phyloP scores from a whole-genome alignment of 1,284 basidiomycete genomes.

The Neolentinus lepideus region DNA sequence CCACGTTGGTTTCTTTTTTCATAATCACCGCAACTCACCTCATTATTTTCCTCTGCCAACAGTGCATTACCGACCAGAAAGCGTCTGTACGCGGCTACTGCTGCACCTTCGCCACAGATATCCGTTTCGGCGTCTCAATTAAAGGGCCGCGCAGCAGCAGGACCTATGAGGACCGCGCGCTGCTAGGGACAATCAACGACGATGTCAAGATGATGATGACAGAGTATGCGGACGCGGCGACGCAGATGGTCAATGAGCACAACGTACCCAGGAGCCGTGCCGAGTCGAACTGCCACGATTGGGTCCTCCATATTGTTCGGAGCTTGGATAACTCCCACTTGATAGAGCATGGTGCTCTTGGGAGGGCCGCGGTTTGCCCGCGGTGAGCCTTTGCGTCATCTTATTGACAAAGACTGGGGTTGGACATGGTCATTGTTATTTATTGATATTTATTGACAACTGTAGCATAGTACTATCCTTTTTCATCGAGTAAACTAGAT shows the following conservation, averaged over 20 bases:
- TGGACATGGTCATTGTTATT: neutral
- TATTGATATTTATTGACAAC: neutral
- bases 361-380: conserved; percentile 10
- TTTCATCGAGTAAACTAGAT: neutral
- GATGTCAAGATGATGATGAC: conserved; percentile 13
- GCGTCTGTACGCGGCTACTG: neutral
- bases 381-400: neutral
- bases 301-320: conserved; percentile 13
- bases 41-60: neutral
- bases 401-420: too few species aligned
- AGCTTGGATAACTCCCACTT: conserved; percentile 13
- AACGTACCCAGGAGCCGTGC: conserved; percentile 10
- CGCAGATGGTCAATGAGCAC: conserved; percentile 14
- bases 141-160: conserved; percentile 12
- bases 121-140: conserved; percentile 13
- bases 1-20: neutral
- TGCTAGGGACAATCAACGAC: conserved; percentile 12
- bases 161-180: conserved; percentile 13
- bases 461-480: neutral
- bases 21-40: neutral
- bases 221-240: conserved; percentile 15
- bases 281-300: conserved; percentile 14
- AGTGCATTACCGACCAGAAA: neutral
- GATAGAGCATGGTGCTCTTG: conserved; percentile 8
- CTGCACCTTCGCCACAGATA: conserved; percentile 7